Conservation (phyloP, 768 basidiomycete genomes). For the Clitopilus passeckerianus region DNA sequence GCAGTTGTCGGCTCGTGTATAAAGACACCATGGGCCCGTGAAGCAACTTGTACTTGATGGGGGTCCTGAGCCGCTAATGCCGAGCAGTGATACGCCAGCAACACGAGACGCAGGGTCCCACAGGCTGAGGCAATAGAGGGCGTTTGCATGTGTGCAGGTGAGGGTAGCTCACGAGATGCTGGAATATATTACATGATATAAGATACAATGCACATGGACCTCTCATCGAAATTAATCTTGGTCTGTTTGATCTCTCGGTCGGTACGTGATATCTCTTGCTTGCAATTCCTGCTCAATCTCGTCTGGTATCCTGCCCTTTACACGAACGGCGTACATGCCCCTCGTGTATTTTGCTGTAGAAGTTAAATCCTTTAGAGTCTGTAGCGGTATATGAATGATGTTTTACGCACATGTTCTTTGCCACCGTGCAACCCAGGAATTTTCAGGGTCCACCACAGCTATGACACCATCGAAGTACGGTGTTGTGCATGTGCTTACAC, state of each 20-base stretch:
- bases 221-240: constrained; percentile 43
- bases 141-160: too few relatives aligned
- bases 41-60: too few relatives aligned
- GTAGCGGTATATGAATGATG: not conserved
- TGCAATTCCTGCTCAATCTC: constrained; percentile 82
- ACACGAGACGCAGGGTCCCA: too few relatives aligned
- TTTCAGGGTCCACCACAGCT: constrained; percentile 78
- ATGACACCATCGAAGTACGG: constrained; percentile 92
- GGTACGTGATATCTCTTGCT: constrained; percentile 72
- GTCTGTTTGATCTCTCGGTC: constrained; percentile 79
- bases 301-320: constrained; percentile 80
- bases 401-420: constrained; percentile 77
- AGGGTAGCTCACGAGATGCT: not conserved
- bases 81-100: too few relatives aligned
- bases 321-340: constrained; percentile 92
- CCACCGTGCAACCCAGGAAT: constrained; percentile 96
- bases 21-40: too few relatives aligned
- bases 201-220: not conserved
- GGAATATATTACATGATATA: not conserved
- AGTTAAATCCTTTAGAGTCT: constrained; percentile 1
- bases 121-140: too few relatives aligned
- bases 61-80: too few relatives aligned
- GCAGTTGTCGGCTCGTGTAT: too few relatives aligned
- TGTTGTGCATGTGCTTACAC: constrained; percentile 83
- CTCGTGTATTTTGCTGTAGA: constrained; percentile 78